Evolutionary conservation across 2,329 filamentous ascomycete genomes (phyloP), one percentile per base, ranked within the genome.

Genomic region (Trichoderma sp.): DNA sequence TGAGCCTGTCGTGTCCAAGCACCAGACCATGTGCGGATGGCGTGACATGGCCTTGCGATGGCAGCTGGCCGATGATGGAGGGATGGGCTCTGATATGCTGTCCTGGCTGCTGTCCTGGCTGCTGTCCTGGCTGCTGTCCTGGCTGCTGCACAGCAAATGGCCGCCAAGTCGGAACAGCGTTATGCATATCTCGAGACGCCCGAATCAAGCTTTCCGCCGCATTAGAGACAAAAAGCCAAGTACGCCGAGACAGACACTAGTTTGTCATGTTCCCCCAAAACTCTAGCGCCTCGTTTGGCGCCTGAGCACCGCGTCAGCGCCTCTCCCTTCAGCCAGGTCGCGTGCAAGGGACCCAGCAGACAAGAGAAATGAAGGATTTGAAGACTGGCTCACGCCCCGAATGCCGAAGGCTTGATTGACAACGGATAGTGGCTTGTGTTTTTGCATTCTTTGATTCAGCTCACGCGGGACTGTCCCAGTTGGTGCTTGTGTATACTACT

Each of bases 201-300:
- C 19, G 64, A 67, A 59, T 67, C 64, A 67, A 67, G 64, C 64
- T 67, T 67, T 67, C 34, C 54, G 63, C 61, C 37, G 63, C 63
- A 48, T 56, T 56, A 64, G 61, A 56, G 61, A 59, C 45, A 59
- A 66, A 59, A 66, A 66, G 64, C 64, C 64, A 66, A 66, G 64
- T 12, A n/a, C 39, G 64, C 64, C 54, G 64, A 67, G 64, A 67
- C 53, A 13, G 27, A 57, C 64, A 59, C 42, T 58, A 52, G 29
- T 48, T 34, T 22, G 25, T 25, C 35, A 32, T 52, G 45, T 35
- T 52, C 32, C 32, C 45, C 59, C 52, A 63, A 63, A 52, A 57
- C 63, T 56, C 63, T 65, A 34, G 63, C 63, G 63, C 63, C 61
- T 42, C 61, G 34, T 19, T 35, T 64, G 61, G 61, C 34, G 39